These are phyloP conservation scores for Acorus gramineus DNA, from an alignment of 106 monocot genomes.

Conservation along the genomic window DNA sequence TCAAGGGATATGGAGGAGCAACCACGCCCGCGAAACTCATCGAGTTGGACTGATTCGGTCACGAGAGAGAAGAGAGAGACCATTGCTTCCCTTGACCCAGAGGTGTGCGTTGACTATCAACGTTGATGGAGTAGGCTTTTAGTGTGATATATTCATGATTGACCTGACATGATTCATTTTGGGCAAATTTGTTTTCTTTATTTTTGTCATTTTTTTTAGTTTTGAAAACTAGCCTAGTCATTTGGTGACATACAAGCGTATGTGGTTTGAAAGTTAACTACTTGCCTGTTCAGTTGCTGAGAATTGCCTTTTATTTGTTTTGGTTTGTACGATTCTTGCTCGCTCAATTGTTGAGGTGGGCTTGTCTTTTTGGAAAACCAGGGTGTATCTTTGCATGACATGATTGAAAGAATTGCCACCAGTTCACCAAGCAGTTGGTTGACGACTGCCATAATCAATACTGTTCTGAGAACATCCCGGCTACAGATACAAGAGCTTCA, in stretches of 20 bases:
- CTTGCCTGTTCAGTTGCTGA: background rate
- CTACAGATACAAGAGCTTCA: conserved; percentile 29
- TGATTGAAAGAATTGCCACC: conserved; percentile 27
- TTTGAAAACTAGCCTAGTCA: too few relatives aligned
- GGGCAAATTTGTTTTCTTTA: too few relatives aligned
- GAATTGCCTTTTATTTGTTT: conserved; percentile 5
- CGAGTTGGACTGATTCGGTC: background rate
- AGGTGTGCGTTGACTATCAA: conserved; percentile 7
- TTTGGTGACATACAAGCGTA: background rate
- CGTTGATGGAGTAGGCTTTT: too few relatives aligned
- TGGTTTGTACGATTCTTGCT: too few relatives aligned
- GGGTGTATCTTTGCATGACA: conserved; percentile 58
- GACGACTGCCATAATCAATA: conserved; percentile 13
- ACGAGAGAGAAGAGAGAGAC: conserved; percentile 11
- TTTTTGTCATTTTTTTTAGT: too few relatives aligned
- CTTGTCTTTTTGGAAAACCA: conserved; percentile 16
- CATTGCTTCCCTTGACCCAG: conserved; percentile 37
- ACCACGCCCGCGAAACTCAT: background rate
- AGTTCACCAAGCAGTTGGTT: conserved; percentile 24
- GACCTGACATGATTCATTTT: too few relatives aligned
- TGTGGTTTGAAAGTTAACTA: background rate
- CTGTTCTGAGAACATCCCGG: conserved; percentile 28
- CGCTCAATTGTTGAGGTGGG: too few relatives aligned
- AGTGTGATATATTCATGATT: too few relatives aligned
- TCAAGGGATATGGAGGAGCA: conserved; percentile 20